Conservation (phyloP, 1,284 basidiomycete species). For the Sanguinoderma infundibulare region DNA sequence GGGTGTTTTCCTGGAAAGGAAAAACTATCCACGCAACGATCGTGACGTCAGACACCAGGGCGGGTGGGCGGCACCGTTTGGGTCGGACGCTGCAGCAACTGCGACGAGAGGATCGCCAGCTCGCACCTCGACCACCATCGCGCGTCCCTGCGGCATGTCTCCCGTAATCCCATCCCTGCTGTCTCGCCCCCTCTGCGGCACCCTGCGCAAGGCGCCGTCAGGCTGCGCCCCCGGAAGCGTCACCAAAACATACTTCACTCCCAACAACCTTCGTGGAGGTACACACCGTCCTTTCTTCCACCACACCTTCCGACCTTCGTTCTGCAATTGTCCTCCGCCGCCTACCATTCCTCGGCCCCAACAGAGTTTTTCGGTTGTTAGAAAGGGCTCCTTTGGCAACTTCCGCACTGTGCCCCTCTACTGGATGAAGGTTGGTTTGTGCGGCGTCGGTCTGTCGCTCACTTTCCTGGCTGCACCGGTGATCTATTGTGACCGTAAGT, state of each 20-base stretch:
- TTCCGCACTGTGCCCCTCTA: neutral
- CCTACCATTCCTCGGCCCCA: neutral
- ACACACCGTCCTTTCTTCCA: slow-evolving; percentile 10
- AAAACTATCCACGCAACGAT: too few species aligned
- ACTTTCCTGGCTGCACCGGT: slow-evolving; percentile 27
- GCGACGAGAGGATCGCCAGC: neutral
- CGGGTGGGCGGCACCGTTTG: too few species aligned
- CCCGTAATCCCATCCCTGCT: slow-evolving; percentile 13
- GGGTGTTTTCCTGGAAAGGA: neutral
- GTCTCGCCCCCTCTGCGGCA: slow-evolving; percentile 10
- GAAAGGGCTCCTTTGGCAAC: neutral
- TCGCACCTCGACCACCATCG: neutral
- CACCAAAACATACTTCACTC: slow-evolving; percentile 16
- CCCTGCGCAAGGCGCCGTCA: slow-evolving; percentile 6
- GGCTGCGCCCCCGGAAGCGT: neutral
- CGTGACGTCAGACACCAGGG: too few species aligned
- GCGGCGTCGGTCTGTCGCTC: slow-evolving; percentile 33
- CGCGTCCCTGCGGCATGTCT: slow-evolving; percentile 9
- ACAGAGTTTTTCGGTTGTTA: neutral
- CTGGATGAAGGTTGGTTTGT: slow-evolving; percentile 23
- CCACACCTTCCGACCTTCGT: neutral
- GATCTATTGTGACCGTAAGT: slow-evolving; percentile 41
- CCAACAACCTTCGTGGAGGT: slow-evolving; percentile 1
- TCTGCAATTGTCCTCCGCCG: neutral
- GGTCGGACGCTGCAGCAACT: neutral